Percentiles rank a stretch among this genome's conserved stretches.
These are phyloP conservation scores for Ehretia macrophylla DNA, from an alignment of 257 asterid genomes.

Conservation along the genomic window DNA sequence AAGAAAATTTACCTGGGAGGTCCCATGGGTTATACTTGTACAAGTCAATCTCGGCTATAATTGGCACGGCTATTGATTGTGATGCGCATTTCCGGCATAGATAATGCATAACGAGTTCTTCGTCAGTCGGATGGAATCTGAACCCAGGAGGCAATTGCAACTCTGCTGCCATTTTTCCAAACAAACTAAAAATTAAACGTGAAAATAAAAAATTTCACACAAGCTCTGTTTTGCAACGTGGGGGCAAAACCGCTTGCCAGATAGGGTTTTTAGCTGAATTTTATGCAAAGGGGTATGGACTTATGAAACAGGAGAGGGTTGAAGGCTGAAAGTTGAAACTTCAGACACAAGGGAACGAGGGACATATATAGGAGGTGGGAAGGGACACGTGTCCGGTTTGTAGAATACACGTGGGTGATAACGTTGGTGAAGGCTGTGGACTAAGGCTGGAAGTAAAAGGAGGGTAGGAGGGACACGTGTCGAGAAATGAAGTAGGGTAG, in stretches of 20 bases:
- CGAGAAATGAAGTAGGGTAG: neutral
- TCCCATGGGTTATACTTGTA: slow-evolving; percentile 24
- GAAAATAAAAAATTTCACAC: neutral
- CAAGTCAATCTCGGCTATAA: slow-evolving; percentile 19
- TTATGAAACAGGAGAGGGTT: slow-evolving; percentile 2
- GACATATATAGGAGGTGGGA: slow-evolving; percentile 34
- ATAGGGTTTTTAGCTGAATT: neutral
- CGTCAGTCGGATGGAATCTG: slow-evolving; percentile 22
- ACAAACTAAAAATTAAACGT: neutral
- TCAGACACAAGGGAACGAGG: slow-evolving; percentile 36
- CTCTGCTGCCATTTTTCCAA: neutral
- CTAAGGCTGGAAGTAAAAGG: neutral
- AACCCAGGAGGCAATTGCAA: slow-evolving; percentile 26
- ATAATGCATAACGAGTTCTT: slow-evolving; percentile 24
- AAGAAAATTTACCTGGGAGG: slow-evolving; percentile 16
- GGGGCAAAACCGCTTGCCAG: neutral
- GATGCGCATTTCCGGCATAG: slow-evolving; percentile 5
- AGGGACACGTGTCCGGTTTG: slow-evolving; percentile 50
- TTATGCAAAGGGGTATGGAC: neutral
- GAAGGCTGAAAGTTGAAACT: slow-evolving; percentile 53
- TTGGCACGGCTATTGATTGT: slow-evolving; percentile 8
- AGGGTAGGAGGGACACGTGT: slow-evolving; percentile 20
- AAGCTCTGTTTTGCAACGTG: neutral
- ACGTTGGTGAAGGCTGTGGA: neutral
- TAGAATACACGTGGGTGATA: slow-evolving; percentile 36